A percentile compares a stretch with the other conserved stretches of the same genome.
Evolutionary conservation across 805 yeast species (phyloP).

Genomic region (Ogataea methylovora): DNA sequence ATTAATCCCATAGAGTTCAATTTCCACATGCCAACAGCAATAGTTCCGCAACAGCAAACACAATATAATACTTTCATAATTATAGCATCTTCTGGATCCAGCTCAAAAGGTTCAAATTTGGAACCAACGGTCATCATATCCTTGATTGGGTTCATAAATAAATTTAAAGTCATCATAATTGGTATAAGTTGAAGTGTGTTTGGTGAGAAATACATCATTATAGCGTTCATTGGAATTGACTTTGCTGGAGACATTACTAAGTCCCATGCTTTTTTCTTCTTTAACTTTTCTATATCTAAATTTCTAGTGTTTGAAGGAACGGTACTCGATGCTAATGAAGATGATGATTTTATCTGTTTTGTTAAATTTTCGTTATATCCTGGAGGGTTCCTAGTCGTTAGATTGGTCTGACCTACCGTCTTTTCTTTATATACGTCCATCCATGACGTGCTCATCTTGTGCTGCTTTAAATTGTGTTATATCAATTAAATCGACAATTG

Average conservation of each 20-base stretch:
- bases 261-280: slow-evolving; percentile 75
- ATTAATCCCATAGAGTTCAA: slow-evolving; percentile 82
- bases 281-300: slow-evolving; percentile 28
- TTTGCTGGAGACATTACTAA: slow-evolving; percentile 78
- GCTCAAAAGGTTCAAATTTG: slow-evolving; percentile 35
- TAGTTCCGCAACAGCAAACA: slow-evolving; percentile 40
- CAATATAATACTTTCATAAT: slow-evolving; percentile 21
- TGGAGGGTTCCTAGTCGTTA: slow-evolving; percentile 12
- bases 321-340: neutral
- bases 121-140: slow-evolving; percentile 54
- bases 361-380: slow-evolving; percentile 11
- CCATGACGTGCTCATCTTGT: no score
- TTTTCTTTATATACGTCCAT: slow-evolving; percentile 2
- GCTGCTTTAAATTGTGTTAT: no score
- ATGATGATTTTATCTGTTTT: slow-evolving; percentile 4
- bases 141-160: slow-evolving; percentile 69
- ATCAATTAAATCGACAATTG: no score
- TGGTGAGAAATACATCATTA: slow-evolving; percentile 93
- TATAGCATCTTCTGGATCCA: slow-evolving; percentile 14
- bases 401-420: slow-evolving; percentile 2
- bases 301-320: slow-evolving; percentile 4
- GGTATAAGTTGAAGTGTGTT: slow-evolving; percentile 85
- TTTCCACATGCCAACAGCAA: slow-evolving; percentile 80
- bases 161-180: slow-evolving; percentile 80
- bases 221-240: slow-evolving; percentile 75